These are phyloP conservation scores for Piromyces sp. DNA, from an alignment of 192 early-diverging fungal species.

Conservation along the genomic window DNA sequence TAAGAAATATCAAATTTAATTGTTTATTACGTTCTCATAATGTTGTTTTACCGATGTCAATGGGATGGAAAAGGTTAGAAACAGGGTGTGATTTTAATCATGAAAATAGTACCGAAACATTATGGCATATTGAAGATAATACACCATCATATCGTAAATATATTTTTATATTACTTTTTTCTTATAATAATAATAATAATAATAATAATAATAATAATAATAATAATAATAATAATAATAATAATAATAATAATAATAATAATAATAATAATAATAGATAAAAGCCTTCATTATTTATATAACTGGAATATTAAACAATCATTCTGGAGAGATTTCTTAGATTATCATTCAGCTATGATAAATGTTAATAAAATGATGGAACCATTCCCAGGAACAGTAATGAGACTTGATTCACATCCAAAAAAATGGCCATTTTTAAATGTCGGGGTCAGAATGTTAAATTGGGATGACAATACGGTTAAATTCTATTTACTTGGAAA, in stretches of 20 bases:
- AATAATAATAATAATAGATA: too few species aligned
- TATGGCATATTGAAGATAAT: not conserved
- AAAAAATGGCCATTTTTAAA: not conserved
- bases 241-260: too few species aligned
- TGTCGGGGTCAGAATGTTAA: not conserved
- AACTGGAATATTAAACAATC: not conserved
- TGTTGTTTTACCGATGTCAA: not conserved
- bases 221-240: not conserved
- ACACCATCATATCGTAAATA: not conserved
- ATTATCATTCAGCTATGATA: not conserved
- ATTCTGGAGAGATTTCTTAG: not conserved
- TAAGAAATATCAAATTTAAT: not conserved
- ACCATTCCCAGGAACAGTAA: not conserved
- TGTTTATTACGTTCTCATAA: not conserved
- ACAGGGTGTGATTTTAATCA: not conserved
- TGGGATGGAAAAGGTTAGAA: not conserved
- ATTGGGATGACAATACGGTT: not conserved
- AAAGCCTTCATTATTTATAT: not conserved
- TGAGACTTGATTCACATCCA: not conserved
- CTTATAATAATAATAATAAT: too few species aligned
- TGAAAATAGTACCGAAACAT: not conserved
- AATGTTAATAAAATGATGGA: not conserved
- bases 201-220: not conserved
- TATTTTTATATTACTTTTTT: too few species aligned
- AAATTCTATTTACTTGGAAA: not conserved